Base-by-base conservation (phyloP, 2,329 filamentous ascomycete species). In the Talaromyces sp. region DNA sequence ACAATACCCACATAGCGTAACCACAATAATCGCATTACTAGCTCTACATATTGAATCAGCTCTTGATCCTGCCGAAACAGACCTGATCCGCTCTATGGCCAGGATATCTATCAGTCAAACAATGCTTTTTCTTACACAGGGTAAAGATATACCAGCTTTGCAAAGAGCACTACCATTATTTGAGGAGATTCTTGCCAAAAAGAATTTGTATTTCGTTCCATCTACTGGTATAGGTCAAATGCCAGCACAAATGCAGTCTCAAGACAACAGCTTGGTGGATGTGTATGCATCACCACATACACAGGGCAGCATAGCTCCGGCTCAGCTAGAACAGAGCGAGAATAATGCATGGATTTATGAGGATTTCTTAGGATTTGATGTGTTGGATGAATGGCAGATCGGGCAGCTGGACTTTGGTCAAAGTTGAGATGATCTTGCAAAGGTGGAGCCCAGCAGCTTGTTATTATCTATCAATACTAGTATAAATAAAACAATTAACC, bases 371-470 rank as follows among this genome's bases (percentile, higher is more conserved):
- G 46, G 36, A 19, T 49, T 49, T 33, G 46, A 41, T 33, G 17
- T 49, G 14, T 32, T 49, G 36, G 46, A 49, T 16, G 22, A 41
- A 24, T 49, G 46, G 46, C 35, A 49, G 22, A 49, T 49, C 41
- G 46, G 46, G 14, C 46, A 49, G 24, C 6, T 49, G 9, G 46
- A 49, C 32, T 49, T 49, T 17, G 10, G 33, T 22, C 43, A 46
- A 36, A 19, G 24, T 20, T 45, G 27, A 45, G 7, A 13, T 5
- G 24, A 27, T 9, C 24, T 9, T 9, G n/a, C n/a, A n/a, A n/a
- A n/a, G n/a, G n/a, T n/a, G n/a, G n/a, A n/a, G n/a, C n/a, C n/a
- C n/a, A n/a, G n/a, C n/a, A n/a, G n/a, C n/a, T n/a, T n/a, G n/a
- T n/a, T n/a, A n/a, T n/a, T n/a, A n/a, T n/a, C n/a, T n/a, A n/a